These are phyloP conservation scores for Nitzschia sp. DNA, from an alignment of 108 stramenopile genomes.

Conservation along the genomic window DNA sequence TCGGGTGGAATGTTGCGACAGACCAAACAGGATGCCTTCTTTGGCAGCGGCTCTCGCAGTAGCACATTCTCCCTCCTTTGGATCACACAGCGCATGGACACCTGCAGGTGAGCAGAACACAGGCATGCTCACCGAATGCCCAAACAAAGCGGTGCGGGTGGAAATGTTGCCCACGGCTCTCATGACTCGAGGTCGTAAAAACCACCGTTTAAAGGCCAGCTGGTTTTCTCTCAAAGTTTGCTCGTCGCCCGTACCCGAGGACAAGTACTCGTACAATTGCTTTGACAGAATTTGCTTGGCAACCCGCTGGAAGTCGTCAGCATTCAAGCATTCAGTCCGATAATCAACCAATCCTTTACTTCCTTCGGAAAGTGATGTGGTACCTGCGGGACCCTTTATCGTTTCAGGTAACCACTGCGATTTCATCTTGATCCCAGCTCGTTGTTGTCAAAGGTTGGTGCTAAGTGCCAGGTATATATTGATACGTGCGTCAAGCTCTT, in stretches of 20 bases:
- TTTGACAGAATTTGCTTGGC: slow-evolving; percentile 48
- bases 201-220: slow-evolving; percentile 61
- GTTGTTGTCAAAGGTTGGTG: too few relatives aligned
- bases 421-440: background rate
- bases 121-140: slow-evolving; percentile 49
- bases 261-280: slow-evolving; percentile 70
- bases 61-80: slow-evolving; percentile 70
- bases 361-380: background rate
- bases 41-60: slow-evolving; percentile 56
- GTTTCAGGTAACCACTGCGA: slow-evolving; percentile 6
- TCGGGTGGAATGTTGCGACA: slow-evolving; percentile 77
- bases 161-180: slow-evolving; percentile 51
- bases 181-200: slow-evolving; percentile 76
- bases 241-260: slow-evolving; percentile 79
- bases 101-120: slow-evolving; percentile 78
- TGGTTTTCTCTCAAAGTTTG: slow-evolving; percentile 66
- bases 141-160: slow-evolving; percentile 46
- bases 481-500: too few relatives aligned
- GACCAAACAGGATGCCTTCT: slow-evolving; percentile 58
- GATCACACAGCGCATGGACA: slow-evolving; percentile 68
- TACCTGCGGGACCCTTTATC: background rate
- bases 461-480: too few relatives aligned
- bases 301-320: slow-evolving; percentile 56
- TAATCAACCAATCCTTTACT: background rate
- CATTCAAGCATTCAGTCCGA: slow-evolving; percentile 37